These are phyloP conservation scores for Mycena galopus DNA, from an alignment of 768 basidiomycete genomes.

Conservation along the genomic window DNA sequence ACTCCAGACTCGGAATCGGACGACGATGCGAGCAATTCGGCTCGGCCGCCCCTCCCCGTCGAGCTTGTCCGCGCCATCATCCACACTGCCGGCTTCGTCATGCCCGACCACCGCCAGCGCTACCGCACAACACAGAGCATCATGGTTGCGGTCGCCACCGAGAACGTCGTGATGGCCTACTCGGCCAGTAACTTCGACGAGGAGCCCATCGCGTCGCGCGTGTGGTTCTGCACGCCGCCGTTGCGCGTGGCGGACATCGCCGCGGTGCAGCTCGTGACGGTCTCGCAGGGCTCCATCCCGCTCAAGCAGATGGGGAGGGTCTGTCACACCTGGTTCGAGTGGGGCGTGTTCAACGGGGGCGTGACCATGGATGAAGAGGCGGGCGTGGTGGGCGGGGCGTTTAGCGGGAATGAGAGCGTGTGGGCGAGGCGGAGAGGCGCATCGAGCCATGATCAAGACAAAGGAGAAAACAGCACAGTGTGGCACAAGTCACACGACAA, in stretches of 20 bases:
- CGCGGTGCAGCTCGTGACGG: slow-evolving; percentile 17
- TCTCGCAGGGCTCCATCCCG: slow-evolving; percentile 17
- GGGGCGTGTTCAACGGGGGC: slow-evolving; percentile 9
- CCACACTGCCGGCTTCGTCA: slow-evolving; percentile 10
- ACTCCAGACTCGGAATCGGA: not conserved
- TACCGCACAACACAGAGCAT: slow-evolving; percentile 1
- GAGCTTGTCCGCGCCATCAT: slow-evolving; percentile 23
- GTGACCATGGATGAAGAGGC: not conserved
- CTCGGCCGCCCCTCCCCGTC: slow-evolving; percentile 17
- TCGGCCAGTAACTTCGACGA: not conserved
- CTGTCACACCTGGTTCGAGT: slow-evolving; percentile 21
- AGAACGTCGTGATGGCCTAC: no score
- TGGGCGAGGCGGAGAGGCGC: not conserved
- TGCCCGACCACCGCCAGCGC: slow-evolving; percentile 11
- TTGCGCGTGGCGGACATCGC: not conserved
- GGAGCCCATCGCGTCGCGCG: slow-evolving; percentile 14
- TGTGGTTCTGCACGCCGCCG: slow-evolving; percentile 25
- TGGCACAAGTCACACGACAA: slow-evolving; percentile 21
- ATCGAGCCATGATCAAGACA: no score
- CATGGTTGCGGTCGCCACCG: slow-evolving; percentile 8
- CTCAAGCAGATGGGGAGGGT: slow-evolving; percentile 6
- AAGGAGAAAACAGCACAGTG: not conserved
- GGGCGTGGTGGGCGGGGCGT: no score
- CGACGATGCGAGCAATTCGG: no score
- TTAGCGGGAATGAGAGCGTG: slow-evolving; percentile 10